Evolutionary conservation across 2,329 filamentous ascomycete species (phyloP).

Genomic region (Pezicula carpinea): DNA sequence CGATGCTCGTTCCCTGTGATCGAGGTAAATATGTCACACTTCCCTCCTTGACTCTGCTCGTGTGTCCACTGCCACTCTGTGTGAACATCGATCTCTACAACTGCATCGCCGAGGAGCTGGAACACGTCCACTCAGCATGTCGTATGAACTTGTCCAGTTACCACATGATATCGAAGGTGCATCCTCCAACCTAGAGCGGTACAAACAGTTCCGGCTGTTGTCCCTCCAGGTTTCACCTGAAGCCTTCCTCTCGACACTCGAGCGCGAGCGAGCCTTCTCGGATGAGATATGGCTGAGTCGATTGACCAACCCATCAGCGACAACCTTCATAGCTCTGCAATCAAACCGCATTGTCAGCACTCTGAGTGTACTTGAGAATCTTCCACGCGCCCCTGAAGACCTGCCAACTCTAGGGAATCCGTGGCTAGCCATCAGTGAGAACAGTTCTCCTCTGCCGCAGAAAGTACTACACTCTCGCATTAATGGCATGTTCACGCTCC

Average conservation of each 20-base stretch:
- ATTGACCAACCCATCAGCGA: constrained; percentile 31
- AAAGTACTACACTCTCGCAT: constrained; percentile 28
- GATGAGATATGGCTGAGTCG: constrained; percentile 33
- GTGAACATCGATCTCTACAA: neutral
- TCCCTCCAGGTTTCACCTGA: constrained; percentile 20
- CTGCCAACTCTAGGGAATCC: constrained; percentile 11
- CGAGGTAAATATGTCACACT: too few relatives aligned
- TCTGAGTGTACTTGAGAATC: constrained; percentile 29
- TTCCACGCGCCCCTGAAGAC: constrained; percentile 16
- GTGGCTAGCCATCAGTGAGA: constrained; percentile 10
- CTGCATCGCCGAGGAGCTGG: neutral
- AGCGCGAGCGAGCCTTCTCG: constrained; percentile 30
- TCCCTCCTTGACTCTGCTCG: neutral
- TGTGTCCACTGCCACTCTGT: neutral
- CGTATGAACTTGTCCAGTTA: constrained; percentile 21
- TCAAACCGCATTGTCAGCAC: constrained; percentile 27
- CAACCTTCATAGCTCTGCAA: constrained; percentile 30
- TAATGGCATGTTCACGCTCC: constrained; percentile 34
- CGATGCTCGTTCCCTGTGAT: too few relatives aligned
- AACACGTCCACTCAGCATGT: constrained; percentile 12
- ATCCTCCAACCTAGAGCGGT: constrained; percentile 13
- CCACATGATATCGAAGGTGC: constrained; percentile 18
- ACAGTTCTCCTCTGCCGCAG: neutral
- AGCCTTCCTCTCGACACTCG: constrained; percentile 35
- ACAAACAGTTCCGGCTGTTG: constrained; percentile 23